Conservation (phyloP, 2,329 filamentous ascomycete species). For the Aspergillus sojae region DNA sequence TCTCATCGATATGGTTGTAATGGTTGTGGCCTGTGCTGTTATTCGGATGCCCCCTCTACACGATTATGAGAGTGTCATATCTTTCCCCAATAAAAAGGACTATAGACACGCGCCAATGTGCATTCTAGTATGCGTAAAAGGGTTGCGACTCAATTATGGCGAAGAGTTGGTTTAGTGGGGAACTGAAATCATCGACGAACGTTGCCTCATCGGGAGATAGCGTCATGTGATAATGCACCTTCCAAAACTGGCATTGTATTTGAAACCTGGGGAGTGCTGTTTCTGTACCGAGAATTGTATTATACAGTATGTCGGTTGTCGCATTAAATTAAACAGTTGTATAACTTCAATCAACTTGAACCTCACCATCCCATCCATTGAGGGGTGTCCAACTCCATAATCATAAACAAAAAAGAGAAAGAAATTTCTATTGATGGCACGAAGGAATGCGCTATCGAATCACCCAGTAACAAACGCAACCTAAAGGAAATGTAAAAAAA, state of each 20-base stretch:
- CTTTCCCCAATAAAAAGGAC: background rate
- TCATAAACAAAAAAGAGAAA: background rate
- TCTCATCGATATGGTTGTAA: conserved; percentile 1
- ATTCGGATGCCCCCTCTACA: background rate
- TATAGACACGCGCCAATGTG: background rate
- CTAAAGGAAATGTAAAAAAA: background rate
- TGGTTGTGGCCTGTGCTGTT: background rate
- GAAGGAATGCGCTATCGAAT: background rate
- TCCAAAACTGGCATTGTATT: background rate
- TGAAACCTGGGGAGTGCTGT: background rate
- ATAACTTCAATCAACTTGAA: background rate
- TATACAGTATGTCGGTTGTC: background rate
- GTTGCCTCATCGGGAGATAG: conserved; percentile 5
- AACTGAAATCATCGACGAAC: conserved; percentile 5
- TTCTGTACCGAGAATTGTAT: background rate
- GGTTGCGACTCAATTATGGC: background rate
- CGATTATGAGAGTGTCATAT: background rate
- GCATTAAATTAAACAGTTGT: background rate
- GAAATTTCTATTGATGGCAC: background rate
- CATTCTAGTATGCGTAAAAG: background rate
- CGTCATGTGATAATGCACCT: conserved; percentile 4
- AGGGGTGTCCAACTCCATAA: conserved; percentile 2
- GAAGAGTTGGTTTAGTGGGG: background rate
- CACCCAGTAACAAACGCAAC: background rate
- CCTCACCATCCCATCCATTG: background rate